A percentile compares a stretch with the other conserved stretches of the same genome.
Conservation (phyloP, 441 rosid genomes). For the Aquilaria agallochum region DNA sequence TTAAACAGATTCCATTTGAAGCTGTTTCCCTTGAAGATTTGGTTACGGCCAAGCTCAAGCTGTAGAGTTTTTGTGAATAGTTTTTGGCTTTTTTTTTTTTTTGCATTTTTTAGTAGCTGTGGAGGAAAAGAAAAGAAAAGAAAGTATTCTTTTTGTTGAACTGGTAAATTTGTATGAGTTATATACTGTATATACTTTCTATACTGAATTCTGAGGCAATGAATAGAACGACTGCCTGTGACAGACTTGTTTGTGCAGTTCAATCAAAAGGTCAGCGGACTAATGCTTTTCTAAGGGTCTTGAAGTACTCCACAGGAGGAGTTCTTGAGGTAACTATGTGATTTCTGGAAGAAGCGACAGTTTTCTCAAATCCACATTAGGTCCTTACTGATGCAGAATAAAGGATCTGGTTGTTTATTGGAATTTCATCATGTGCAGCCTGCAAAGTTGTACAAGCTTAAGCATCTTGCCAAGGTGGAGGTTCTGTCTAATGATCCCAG, state of each 20-base stretch:
- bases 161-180: not conserved
- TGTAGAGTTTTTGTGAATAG: too few species aligned
- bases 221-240: conserved; percentile 9
- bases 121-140: too few species aligned
- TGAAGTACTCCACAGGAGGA: conserved; percentile 94
- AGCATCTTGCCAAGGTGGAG: conserved; percentile 95
- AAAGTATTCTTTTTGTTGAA: not conserved
- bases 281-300: conserved; percentile 88
- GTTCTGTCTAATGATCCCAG: conserved; percentile 96
- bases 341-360: too few species aligned
- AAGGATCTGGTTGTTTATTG: too few species aligned
- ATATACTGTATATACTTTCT: not conserved
- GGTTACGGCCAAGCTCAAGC: too few species aligned
- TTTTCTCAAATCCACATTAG: too few species aligned
- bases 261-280: conserved; percentile 64
- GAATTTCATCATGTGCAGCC: conserved; percentile 45
- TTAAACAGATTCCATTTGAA: too few species aligned
- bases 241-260: conserved; percentile 38
- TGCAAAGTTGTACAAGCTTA: conserved; percentile 91
- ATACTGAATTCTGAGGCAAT: too few species aligned
- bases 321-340: conserved; percentile 77
- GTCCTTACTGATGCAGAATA: too few species aligned
- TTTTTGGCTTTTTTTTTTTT: too few species aligned
- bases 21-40: too few species aligned
- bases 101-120: too few species aligned